Base-by-base conservation (phyloP, 805 yeast genomes). In the Saccharomyces mikatae region DNA sequence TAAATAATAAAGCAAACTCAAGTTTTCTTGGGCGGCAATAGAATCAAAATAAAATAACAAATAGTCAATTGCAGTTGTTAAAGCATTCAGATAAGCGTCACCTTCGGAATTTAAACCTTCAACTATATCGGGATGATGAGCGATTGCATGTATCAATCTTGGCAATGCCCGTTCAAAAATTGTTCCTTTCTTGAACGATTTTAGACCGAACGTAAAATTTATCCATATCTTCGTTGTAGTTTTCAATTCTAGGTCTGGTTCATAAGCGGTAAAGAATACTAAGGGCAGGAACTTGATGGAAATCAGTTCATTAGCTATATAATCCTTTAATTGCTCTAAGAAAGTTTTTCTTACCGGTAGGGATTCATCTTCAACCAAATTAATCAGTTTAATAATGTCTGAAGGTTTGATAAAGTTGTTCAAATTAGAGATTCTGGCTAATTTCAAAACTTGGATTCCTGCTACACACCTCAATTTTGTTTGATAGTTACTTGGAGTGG, bases 261-360 rank as follows among this genome's bases (percentile, higher is more conserved):
- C 97, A 63, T 81, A 83, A 0, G 94, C 96, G 61, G 80, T 75
- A 64, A 87, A 85, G 65, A 86, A 88, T 0, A 87, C 72, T 24
- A 88, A 66, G 0, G 89, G 84, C 47, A 86, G 62, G 61, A 83
- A 89, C 56, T 81, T 77, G 53, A 83, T 84, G 0, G 95, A 81
- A 2, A 89, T 75, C 9, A 66, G 58, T 51, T 77, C 82, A 27
- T 71, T 68, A 28, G 83, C 76, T 50, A 87, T 69, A 52, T 75
- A 74, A 36, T 75, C 75, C 56, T 83, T 80, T 56, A 88, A 60
- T 36, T 74, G 73, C 29, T 70, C 70, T 41, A 84, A 66, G 57
- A 87, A 83, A 3, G 60, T 61, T 5, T 63, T 60, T 51, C 96
- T 78, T 1, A 87, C 88, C 24, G 78, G 66, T 9, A 75, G 67